Base-by-base conservation (phyloP, 148 eudicot species). In the Vaccinium darrowii region DNA sequence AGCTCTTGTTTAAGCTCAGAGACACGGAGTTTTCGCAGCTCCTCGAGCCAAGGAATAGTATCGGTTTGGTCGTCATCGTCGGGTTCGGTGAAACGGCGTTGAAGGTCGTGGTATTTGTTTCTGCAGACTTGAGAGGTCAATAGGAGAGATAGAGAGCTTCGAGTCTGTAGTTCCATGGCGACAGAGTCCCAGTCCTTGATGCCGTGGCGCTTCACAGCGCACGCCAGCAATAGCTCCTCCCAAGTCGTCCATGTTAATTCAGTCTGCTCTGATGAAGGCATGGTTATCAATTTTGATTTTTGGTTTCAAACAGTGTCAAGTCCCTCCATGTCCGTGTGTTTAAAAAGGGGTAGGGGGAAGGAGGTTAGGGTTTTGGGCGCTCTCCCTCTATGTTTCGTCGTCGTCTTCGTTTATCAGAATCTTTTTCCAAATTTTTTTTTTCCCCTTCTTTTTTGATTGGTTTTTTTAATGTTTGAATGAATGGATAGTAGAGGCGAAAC, bases 161-260 rank as follows among this genome's bases (percentile, higher is more conserved):
- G 80, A 18, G 33, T 76, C 82, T 87, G 91, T 16, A 89, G 88
- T 47, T 89, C 91, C 69, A 67, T 71, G 49, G 90, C 91, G 51
- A 89, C 78, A 0, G 88, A 82, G 54, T 84, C 88, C 91, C 91
- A 89, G 49, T 87, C 82, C 62, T 49, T 81, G 50, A 80, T 16
- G 10, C 91, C 90, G 76, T 89, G 88, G 21, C 91, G 89, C 84
- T 87, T 87, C 84, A 89, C 91, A 75, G 91, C 91, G 76, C 67
- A 87, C 51, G 91, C 86, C 25, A 89, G 87, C 81, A 89, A 76
- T 7, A 89, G 89, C 62, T 89, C 91, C 69, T 89, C 91, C 91
- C 88, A 89, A 25, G 89, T 89, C 13, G 87, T 87, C 91, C 91
- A 89, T 11, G 56, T 51, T 27, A 65, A 30, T 16, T 82, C 39